Base-by-base conservation (phyloP, 352 stramenopile genomes). In the Globisporangium viniferum region DNA sequence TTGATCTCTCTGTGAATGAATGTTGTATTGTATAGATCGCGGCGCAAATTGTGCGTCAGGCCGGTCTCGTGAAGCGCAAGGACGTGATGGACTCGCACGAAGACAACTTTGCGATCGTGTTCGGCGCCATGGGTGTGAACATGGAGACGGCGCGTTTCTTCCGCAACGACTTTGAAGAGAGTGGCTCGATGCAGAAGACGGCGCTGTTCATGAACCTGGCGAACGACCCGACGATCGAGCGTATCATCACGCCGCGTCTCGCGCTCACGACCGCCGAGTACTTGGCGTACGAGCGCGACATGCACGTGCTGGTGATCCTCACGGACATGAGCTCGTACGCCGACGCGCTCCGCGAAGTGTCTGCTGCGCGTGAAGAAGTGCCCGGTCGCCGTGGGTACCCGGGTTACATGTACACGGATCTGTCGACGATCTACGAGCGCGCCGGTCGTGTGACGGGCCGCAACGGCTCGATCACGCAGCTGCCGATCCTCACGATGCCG, bases 361-460 rank as follows among this genome's bases (percentile, higher is more conserved):
- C 92, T 53, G 94, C 94, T 24, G 94, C 94, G 14, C 88, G 94
- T 75, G 94, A 98, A 84, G 94, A 98, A 92, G 94, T 98, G 66
- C 98, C 98, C 55, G 97, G 97, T 69, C 95, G 97, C 86, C 94
- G 98, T 93, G 97, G 97, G 81, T 99, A 99, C 88, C 98, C 98
- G 35, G 98, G 98, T 78, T 99, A 99, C 84, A 99, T 99, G 98
- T 99, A 99, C 89, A 99, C 98, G 73, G 97, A 99, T 98, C 84
- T 99, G 78, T 98, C 95, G 64, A 99, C 95, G 59, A 98, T 99
- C 71, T 99, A 99, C 79, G 97, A 99, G 86, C 92, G 97, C 74
- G 97, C 97, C 62, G 97, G 97, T 75, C 94, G 97, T 90, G 97
- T 99, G 29, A 92, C 86, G 64, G 98, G 98, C 65, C 93, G 97